These are phyloP conservation scores for Naganishia sp. DNA, from an alignment of 1,284 basidiomycete species.

Conservation along the genomic window DNA sequence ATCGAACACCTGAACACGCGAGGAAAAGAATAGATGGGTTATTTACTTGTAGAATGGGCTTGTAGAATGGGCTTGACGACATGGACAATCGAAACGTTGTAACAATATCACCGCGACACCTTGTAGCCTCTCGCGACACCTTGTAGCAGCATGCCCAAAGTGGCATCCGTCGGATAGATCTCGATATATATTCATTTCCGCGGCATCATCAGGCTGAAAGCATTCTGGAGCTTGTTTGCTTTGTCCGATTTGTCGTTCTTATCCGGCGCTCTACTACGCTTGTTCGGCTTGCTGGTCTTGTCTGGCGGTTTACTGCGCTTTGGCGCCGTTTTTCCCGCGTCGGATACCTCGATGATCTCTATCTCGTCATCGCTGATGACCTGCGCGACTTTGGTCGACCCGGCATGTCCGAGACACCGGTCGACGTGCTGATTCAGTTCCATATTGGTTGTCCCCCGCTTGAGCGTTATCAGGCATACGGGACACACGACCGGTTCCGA, in stretches of 20 bases:
- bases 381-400: constrained; percentile 25
- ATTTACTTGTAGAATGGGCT: neutral
- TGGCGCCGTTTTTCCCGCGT: neutral
- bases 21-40: neutral
- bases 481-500: constrained; percentile 42
- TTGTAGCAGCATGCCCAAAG: no score
- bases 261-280: no score
- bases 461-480: constrained; percentile 43
- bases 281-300: no score
- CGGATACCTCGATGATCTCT: constrained; percentile 4
- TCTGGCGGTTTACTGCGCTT: constrained; percentile 17
- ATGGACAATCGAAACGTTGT: neutral
- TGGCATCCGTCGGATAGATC: neutral
- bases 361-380: constrained; percentile 26
- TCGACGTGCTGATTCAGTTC: constrained; percentile 53
- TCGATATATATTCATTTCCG: neutral
- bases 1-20: constrained; percentile 1
- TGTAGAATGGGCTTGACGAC: neutral
- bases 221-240: constrained; percentile 11
- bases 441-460: constrained; percentile 43
- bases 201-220: constrained; percentile 30
- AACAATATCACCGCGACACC: neutral
- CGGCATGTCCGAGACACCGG: constrained; percentile 44
- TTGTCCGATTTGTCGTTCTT: no score
- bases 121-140: no score